Evolutionary conservation across 2,329 filamentous ascomycete species (phyloP), one percentile per base, ranked within the genome.

Genomic region (Chaetomiaceae sp.): DNA sequence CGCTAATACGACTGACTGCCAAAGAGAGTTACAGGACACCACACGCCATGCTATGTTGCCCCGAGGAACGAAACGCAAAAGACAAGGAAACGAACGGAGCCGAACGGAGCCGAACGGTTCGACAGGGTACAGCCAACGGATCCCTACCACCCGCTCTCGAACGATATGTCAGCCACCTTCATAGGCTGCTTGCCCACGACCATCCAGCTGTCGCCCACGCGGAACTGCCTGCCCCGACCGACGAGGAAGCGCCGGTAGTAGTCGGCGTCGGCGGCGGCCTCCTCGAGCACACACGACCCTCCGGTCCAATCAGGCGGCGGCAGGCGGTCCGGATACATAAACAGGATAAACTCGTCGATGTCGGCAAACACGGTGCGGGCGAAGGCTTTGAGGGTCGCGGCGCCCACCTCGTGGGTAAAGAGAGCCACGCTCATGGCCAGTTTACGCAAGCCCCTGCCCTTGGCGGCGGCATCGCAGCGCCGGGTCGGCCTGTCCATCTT

Each of bases 291-390:
- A 6, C 63, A 63, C 19, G 59, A 54, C n/a, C 65, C 65, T 6
- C 59, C 57, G 7, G 37, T 51, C 59, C 68, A 69, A n/a, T 39
- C 39, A 0, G 44, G 25, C 4, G 68, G 68, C 23, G 66, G 68
- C 34, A 53, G 31, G 14, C 55, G 52, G 17, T 66, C 65, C 6
- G 52, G 43, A 37, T 68, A 69, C 62, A 66, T 64, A 40, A 69
- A 64, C 17, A 70, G 47, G 15, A 64, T 59, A 33, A 69, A 56
- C 53, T 68, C 63, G 1, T 68, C 64, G 17, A 70, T 48, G 11
- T 64, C 58, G 36, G 34, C 47, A 38, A 69, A 63, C 8, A 65
- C 42, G 15, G 53, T 59, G 39, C 56, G 31, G 12, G 55, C 48
- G 44, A 64, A 62, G 22, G 59, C 57, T 43, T 57, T 61, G 51